Evolutionary conservation across 768 basidiomycete species (phyloP).

Genomic region (Collybia sordida): DNA sequence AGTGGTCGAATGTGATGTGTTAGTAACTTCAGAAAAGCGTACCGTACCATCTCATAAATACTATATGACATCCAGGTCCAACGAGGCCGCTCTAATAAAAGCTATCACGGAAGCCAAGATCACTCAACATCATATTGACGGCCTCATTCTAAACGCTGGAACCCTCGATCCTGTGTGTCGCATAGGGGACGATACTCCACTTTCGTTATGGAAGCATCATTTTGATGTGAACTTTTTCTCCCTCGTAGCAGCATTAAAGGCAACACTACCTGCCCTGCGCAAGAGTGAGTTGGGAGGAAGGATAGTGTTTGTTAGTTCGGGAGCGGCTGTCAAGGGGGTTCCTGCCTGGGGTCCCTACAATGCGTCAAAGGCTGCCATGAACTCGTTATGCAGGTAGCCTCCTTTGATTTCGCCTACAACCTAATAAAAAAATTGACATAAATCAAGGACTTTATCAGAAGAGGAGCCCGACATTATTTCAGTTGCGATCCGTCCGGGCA

Average conservation of each 20-base stretch:
- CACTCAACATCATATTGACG: conserved; percentile 68
- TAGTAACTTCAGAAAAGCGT: conserved; percentile 31
- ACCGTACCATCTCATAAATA: conserved; percentile 8
- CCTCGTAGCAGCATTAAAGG: conserved; percentile 66
- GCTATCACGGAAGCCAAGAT: conserved; percentile 54
- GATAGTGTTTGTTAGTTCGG: conserved; percentile 84
- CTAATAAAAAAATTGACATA: background rate
- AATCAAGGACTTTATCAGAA: conserved; percentile 70
- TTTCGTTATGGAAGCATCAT: conserved; percentile 64
- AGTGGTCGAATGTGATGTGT: conserved; percentile 74
- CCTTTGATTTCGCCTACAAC: background rate
- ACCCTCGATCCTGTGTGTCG: conserved; percentile 68
- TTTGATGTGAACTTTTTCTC: conserved; percentile 93
- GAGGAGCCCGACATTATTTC: conserved; percentile 79
- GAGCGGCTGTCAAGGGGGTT: conserved; percentile 68
- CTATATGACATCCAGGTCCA: conserved; percentile 42
- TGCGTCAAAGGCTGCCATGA: conserved; percentile 87
- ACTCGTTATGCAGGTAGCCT: conserved; percentile 72
- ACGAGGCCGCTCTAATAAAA: conserved; percentile 50
- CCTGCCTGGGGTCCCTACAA: conserved; percentile 82
- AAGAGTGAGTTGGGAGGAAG: conserved; percentile 56
- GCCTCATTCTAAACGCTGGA: conserved; percentile 84
- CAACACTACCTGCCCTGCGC: conserved; percentile 68
- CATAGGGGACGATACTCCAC: conserved; percentile 47
- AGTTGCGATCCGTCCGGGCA: conserved; percentile 83